Percentiles rank a stretch among this genome's conserved stretches.
Conservation (phyloP, 306 rosid genomes). For the Cucumis sativus region Cucumber_9930_V3 NC_026661.2:4112001-4112500, state of each 20-base stretch:
- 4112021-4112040: constrained; percentile 33
- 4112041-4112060: constrained; percentile 70
- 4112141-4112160: constrained; percentile 57
- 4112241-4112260: constrained; percentile 72
- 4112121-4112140: constrained; percentile 64
- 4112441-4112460: constrained; percentile 40
- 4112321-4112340: constrained; percentile 11
- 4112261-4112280: constrained; percentile 56
- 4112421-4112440: constrained; percentile 20
- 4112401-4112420: constrained; percentile 35
- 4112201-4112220: constrained; percentile 38
- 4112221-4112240: constrained; percentile 27
- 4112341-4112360: constrained; percentile 38
- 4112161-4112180: constrained; percentile 53
- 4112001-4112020: constrained; percentile 26
- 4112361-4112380: constrained; percentile 73
- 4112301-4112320: constrained; percentile 28
- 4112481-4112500: constrained; percentile 36
- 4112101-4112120: constrained; percentile 23
- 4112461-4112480: not conserved
- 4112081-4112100: constrained; percentile 54
- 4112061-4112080: constrained; percentile 54
- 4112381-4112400: constrained; percentile 23
- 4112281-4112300: constrained; percentile 54
- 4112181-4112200: constrained; percentile 30